These are phyloP conservation scores for Aspergillus aculeatus DNA, from an alignment of 2,329 filamentous ascomycete species.

Conservation along the genomic window DNA sequence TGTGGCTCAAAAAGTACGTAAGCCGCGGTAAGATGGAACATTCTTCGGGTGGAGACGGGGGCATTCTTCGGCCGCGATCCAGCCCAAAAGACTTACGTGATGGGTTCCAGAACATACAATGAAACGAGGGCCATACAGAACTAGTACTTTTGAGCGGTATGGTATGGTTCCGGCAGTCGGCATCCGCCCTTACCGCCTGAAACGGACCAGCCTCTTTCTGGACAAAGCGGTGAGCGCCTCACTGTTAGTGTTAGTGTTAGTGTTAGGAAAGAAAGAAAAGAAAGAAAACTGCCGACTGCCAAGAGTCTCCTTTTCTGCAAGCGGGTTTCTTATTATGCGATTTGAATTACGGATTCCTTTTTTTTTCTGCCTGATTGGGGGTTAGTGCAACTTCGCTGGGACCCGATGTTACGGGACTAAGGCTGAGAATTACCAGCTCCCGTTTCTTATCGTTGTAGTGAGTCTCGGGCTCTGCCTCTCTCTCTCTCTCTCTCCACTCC, in stretches of 20 bases:
- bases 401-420: conserved; percentile 7
- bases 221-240: conserved; percentile 5
- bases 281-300: too few species aligned
- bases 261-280: not conserved
- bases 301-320: too few species aligned
- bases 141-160: conserved; percentile 1
- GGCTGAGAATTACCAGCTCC: not conserved
- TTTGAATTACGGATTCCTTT: too few species aligned
- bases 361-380: not conserved
- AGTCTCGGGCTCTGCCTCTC: not conserved
- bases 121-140: not conserved
- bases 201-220: not conserved
- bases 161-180: conserved; percentile 7
- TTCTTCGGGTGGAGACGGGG: conserved; percentile 9
- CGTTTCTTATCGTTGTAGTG: conserved; percentile 5
- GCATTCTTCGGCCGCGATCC: conserved; percentile 3
- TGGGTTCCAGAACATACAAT: conserved; percentile 11
- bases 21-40: conserved; percentile 7
- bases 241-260: not conserved
- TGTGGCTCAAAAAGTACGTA: conserved; percentile 1
- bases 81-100: not conserved
- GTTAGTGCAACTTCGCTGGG: not conserved
- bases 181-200: conserved; percentile 12
- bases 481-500: not conserved
- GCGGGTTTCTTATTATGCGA: too few species aligned